Percentiles rank a stretch among this genome's conserved stretches.
These are phyloP conservation scores for Coemansia sp. DNA, from an alignment of 192 early-diverging fungal species.

Conservation along the genomic window DNA sequence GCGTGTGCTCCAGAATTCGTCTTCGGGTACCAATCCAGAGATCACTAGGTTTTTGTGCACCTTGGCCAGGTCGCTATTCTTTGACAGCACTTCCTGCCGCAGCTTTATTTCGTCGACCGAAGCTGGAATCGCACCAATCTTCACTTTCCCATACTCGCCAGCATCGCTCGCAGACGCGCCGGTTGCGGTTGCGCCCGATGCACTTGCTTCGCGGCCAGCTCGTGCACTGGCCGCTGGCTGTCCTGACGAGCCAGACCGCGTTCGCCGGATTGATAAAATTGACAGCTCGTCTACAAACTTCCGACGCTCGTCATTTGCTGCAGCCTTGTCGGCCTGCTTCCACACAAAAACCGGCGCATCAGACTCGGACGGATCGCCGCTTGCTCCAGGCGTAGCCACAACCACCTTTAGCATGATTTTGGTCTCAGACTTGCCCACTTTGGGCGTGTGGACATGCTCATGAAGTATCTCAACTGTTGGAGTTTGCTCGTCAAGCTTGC, in stretches of 20 bases:
- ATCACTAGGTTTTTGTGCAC: slow-evolving; percentile 79
- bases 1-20: slow-evolving; percentile 92
- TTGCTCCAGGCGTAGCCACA: slow-evolving; percentile 10
- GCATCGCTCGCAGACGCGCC: neutral
- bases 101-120: slow-evolving; percentile 60
- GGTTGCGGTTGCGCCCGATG: slow-evolving; percentile 5
- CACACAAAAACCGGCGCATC: slow-evolving; percentile 6
- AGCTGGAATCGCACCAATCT: slow-evolving; percentile 36
- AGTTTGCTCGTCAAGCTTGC: slow-evolving; percentile 37
- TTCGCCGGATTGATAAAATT: slow-evolving; percentile 8
- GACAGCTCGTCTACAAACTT: slow-evolving; percentile 40
- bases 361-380: slow-evolving; percentile 1
- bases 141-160: slow-evolving; percentile 42
- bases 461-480: slow-evolving; percentile 51
- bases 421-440: slow-evolving; percentile 48
- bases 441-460: slow-evolving; percentile 30
- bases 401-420: slow-evolving; percentile 59
- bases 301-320: slow-evolving; percentile 49
- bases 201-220: neutral
- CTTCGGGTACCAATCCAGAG: slow-evolving; percentile 70
- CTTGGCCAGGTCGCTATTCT: slow-evolving; percentile 61
- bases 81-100: slow-evolving; percentile 60
- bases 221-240: neutral
- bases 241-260: neutral
- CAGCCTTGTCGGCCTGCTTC: slow-evolving; percentile 48